Conservation (phyloP, 2,329 filamentous ascomycete genomes). For the Penicillium sp. region DNA sequence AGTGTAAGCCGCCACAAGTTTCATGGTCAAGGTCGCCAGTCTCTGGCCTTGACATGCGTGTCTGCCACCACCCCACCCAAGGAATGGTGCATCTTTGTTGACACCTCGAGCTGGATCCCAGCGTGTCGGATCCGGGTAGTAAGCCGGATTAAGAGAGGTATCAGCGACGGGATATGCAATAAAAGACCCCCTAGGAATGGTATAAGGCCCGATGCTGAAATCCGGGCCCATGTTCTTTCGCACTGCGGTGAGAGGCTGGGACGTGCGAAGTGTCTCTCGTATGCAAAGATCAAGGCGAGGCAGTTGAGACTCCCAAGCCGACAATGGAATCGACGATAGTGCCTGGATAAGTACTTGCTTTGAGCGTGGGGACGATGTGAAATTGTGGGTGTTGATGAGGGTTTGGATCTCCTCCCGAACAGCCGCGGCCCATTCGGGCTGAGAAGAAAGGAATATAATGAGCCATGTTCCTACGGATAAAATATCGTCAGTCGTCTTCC, state of each 20-base stretch:
- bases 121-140: slow-evolving; percentile 6
- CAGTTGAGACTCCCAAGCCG: slow-evolving; percentile 8
- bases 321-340: slow-evolving; percentile 6
- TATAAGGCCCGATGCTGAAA: slow-evolving; percentile 1
- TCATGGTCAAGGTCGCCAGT: slow-evolving; percentile 11
- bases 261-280: slow-evolving; percentile 9
- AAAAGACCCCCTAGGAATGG: slow-evolving; percentile 6
- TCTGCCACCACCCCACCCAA: slow-evolving; percentile 10
- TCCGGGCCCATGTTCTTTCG: slow-evolving; percentile 11
- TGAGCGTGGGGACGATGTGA: neutral
- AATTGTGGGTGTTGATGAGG: slow-evolving; percentile 1
- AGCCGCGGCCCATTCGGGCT: slow-evolving; percentile 2
- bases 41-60: slow-evolving; percentile 13
- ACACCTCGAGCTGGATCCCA: slow-evolving; percentile 12
- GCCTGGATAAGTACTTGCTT: slow-evolving; percentile 1
- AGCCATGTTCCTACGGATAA: slow-evolving; percentile 7
- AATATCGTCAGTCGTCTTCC: too few species aligned
- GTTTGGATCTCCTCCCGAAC: slow-evolving; percentile 7
- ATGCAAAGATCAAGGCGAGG: slow-evolving; percentile 10
- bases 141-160: slow-evolving; percentile 6
- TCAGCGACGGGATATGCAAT: slow-evolving; percentile 13
- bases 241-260: slow-evolving; percentile 11
- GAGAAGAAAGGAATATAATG: slow-evolving; percentile 8
- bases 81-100: neutral
- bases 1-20: slow-evolving; percentile 7